Evolutionary conservation across 805 yeast genomes (phyloP).

Genomic region (Candida berthetii): DNA sequence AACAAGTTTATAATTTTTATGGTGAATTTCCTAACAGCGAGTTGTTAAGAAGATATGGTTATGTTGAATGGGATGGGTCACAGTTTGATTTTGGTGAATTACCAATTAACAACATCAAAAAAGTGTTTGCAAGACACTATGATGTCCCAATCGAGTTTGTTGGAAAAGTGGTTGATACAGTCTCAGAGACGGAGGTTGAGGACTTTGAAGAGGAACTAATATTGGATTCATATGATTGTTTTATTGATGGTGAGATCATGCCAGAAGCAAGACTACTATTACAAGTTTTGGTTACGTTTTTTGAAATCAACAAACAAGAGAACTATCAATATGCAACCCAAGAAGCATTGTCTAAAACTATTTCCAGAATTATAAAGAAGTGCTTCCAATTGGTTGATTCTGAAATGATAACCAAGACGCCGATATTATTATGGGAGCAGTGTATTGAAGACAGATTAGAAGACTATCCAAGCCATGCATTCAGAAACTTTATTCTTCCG

Average conservation of each 20-base stretch:
- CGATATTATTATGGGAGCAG: conserved; percentile 21
- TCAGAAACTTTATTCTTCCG: conserved; percentile 17
- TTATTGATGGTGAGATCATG: conserved; percentile 45
- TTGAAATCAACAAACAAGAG: conserved; percentile 16
- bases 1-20: conserved; percentile 82
- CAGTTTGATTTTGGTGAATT: conserved; percentile 80
- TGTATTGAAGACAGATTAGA: conserved; percentile 21
- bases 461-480: conserved; percentile 42
- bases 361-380: conserved; percentile 50
- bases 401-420: conserved; percentile 36
- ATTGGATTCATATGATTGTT: conserved; percentile 59
- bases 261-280: conserved; percentile 53
- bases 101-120: conserved; percentile 34
- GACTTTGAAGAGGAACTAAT: conserved; percentile 35
- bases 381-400: conserved; percentile 51
- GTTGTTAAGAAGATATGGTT: conserved; percentile 84
- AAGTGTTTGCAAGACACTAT: conserved; percentile 25
- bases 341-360: conserved; percentile 18
- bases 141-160: conserved; percentile 21
- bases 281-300: conserved; percentile 40
- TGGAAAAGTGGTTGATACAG: conserved; percentile 26
- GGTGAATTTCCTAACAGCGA: conserved; percentile 93
- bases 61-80: conserved; percentile 71
- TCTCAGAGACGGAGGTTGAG: conserved; percentile 23
- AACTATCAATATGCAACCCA: conserved; percentile 11